Evolutionary conservation across 2,329 filamentous ascomycete genomes (phyloP), one percentile per base, ranked within the genome.

Genomic region (Colletotrichum viniferum): DNA sequence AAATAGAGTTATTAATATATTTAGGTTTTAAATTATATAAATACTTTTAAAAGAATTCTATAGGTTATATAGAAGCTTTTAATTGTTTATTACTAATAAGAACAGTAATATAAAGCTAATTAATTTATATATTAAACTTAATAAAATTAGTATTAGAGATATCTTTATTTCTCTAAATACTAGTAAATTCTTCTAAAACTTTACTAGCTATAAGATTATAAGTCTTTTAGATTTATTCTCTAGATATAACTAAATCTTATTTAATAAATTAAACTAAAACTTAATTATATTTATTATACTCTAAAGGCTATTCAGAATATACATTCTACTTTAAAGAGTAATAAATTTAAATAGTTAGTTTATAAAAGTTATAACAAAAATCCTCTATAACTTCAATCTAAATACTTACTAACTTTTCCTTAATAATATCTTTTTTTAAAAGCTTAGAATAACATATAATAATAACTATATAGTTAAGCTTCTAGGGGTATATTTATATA

Each of bases 361-460:
- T 55, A 55, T 55, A 55, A 55, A 4, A 0, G n/a, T 24, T 55
- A 55, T 55, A 24, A 24, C 13, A 13, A 55, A 6, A 24, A 14
- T 13, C 0, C 0, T 24, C 3, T 24, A 55, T 55, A 55, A 55
- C 7, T 14, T 55, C 0, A 24, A 24, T 24, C 0, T 24, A 24
- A 55, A 1, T 7, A 6, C 24, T 55, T 24, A 55, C 1, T 55
- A 55, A 55, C n/a, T 0, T 1, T 55, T 13, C 0, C n/a, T n/a
- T 24, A 55, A 55, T 55, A 55, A 55, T 55, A 55, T 55, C 5
- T 28, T 5, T 7, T 7, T 28, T 28, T 7, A 5, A 28, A 7
- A 28, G 26, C 5, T 7, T 55, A 55, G 2, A 24, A 55, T 24
- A 24, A 55, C 14, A 55, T 24, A 55, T 55, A 55, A 55, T 55